Conservation (phyloP, 148 eudicot species). For the Pharnaceum exiguum region DNA sequence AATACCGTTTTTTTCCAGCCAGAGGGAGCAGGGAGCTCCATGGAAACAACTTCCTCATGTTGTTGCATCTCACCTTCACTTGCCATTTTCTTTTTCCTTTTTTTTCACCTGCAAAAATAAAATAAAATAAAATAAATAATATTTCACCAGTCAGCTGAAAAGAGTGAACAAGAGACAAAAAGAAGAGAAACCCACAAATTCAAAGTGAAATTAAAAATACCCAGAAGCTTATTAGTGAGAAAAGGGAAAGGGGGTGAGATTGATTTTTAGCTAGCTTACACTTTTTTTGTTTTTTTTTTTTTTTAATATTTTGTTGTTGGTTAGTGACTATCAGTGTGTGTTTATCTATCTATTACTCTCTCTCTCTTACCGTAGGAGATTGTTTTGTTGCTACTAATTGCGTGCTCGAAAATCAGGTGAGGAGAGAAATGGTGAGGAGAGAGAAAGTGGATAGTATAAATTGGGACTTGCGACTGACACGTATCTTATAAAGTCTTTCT, state of each 20-base stretch:
- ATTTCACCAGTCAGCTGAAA: neutral
- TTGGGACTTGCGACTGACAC: neutral
- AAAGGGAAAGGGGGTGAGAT: too few species aligned
- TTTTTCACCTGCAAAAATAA: conserved; percentile 25
- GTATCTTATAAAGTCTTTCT: neutral
- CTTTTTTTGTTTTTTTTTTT: neutral
- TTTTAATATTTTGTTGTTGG: too few species aligned
- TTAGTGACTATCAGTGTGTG: too few species aligned
- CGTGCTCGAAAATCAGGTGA: neutral
- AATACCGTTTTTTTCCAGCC: conserved; percentile 74
- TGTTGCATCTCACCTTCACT: conserved; percentile 33
- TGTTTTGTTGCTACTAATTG: too few species aligned
- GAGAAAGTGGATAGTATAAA: conserved; percentile 20
- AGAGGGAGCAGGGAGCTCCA: conserved; percentile 76
- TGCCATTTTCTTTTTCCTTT: conserved; percentile 30
- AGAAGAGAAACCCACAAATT: neutral
- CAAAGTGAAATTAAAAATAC: too few species aligned
- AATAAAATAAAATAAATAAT: neutral
- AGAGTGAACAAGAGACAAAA: neutral
- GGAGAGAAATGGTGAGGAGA: neutral
- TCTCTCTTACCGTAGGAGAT: conserved; percentile 19
- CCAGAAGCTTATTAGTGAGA: too few species aligned
- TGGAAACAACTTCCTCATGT: conserved; percentile 42
- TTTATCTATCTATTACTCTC: too few species aligned
- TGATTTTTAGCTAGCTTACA: too few species aligned